Evolutionary conservation across 441 rosid genomes (phyloP), one percentile per base, ranked within the genome.

Genomic region (Adansonia madagascariensis): DNA sequence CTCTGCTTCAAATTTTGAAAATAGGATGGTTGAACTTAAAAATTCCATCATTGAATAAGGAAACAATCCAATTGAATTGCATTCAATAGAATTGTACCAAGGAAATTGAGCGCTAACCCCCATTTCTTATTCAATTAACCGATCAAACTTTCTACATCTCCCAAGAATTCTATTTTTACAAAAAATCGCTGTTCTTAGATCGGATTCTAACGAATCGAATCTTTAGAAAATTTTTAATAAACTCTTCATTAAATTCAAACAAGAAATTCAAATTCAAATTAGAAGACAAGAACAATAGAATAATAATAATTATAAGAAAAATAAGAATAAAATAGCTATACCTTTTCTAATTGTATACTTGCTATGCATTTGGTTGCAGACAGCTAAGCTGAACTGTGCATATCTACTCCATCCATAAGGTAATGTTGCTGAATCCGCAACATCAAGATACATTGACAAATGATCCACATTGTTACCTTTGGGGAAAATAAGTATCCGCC

Each of bases 361-460:
- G 86, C 70, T 75, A 76, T 89, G 88, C 47, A 83, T 64, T 81
- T 91, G 95, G 81, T 91, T 91, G 59, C 84, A 82, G 10, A 91
- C 90, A 71, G 91, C 89, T 82, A 91, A 80, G 81, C 89, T 91
- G 84, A 91, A 91, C 80, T 88, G 95, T 14, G 95, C 88, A 61
- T 85, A 88, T 84, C 91, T 82, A 84, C 91, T 89, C 95, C 95
- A 91, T 6, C 93, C 92, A 62, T 89, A 89, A 0, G 95, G 93
- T 80, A 89, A 82, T 77, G 80, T 82, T 71, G 85, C 53, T 31
- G 95, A 81, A 82, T 91, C 95, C 7, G 89, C 87, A 71, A 89
- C 95, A 80, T 89, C 93, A 77, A 91, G 82, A 79, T 91, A 91
- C 88, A 91, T 84, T 41, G 94, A 91, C 86, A 91, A 80, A 80